Evolutionary conservation across 2,329 filamentous ascomycete genomes (phyloP).

Genomic region (Bipolaris cookei): DNA sequence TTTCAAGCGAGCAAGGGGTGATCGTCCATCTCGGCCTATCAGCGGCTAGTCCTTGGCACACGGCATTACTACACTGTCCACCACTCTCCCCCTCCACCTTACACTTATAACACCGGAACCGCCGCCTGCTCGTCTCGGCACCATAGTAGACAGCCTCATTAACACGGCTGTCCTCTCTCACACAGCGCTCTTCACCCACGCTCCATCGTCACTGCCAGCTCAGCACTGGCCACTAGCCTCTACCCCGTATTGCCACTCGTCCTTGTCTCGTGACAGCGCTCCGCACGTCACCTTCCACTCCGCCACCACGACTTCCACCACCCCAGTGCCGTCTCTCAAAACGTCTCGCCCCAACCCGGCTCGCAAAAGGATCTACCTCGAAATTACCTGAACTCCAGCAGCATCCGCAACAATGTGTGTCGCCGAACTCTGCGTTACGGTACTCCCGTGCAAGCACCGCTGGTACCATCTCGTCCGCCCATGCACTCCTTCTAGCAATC

Average conservation of each 20-base stretch:
- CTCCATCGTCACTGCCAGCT: constrained; percentile 15
- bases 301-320: constrained; percentile 28
- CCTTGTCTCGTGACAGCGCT: constrained; percentile 27
- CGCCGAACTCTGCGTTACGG: constrained; percentile 57
- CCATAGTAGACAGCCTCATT: background rate
- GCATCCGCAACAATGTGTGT: constrained; percentile 53
- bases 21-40: constrained; percentile 32
- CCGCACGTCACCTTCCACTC: constrained; percentile 5
- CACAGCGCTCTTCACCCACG: constrained; percentile 9
- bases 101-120: constrained; percentile 30
- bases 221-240: constrained; percentile 31
- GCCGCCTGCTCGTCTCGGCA: constrained; percentile 18
- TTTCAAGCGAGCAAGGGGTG: constrained; percentile 23
- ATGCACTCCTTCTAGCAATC: constrained; percentile 53
- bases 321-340: constrained; percentile 26
- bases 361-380: constrained; percentile 30
- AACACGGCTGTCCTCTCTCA: background rate
- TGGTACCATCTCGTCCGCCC: constrained; percentile 57
- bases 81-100: constrained; percentile 26
- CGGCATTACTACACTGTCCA: constrained; percentile 19
- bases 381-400: constrained; percentile 33
- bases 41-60: constrained; percentile 36
- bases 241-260: constrained; percentile 32
- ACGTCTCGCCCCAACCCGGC: constrained; percentile 30
- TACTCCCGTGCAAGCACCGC: constrained; percentile 55